Percentiles rank a stretch among this genome's conserved stretches.
Conservation (phyloP, 805 yeast genomes). For the Millerozyma acaciae region DNA sequence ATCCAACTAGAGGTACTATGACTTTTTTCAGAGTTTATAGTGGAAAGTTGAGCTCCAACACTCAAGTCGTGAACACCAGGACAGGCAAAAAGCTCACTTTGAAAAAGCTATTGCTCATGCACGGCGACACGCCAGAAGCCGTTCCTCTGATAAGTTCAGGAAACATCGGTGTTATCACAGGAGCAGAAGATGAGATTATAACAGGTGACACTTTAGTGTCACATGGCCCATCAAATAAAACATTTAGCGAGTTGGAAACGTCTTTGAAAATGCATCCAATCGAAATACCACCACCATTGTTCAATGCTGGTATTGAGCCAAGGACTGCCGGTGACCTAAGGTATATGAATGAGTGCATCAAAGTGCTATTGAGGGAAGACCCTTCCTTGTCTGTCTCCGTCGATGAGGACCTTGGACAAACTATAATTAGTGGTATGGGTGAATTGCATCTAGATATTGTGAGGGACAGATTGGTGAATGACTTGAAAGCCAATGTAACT, state of each 20-base stretch:
- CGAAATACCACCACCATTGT: constrained; percentile 86
- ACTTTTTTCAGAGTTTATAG: constrained; percentile 85
- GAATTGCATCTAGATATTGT: constrained; percentile 92
- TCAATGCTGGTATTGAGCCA: constrained; percentile 82
- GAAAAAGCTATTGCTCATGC: constrained; percentile 73
- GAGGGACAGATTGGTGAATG: constrained; percentile 70
- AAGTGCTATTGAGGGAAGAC: constrained; percentile 73
- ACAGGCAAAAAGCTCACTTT: constrained; percentile 64
- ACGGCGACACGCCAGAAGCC: constrained; percentile 81
- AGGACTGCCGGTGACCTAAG: constrained; percentile 75
- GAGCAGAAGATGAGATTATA: constrained; percentile 59
- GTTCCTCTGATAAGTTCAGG: constrained; percentile 65
- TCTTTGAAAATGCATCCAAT: constrained; percentile 66
- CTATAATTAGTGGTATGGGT: constrained; percentile 93
- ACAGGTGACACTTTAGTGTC: constrained; percentile 91
- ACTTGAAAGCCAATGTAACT: constrained; percentile 76
- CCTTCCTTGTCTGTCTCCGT: constrained; percentile 73
- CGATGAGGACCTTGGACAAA: constrained; percentile 87
- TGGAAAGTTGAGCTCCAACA: constrained; percentile 64
- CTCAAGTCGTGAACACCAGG: constrained; percentile 63
- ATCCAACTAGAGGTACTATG: constrained; percentile 77
- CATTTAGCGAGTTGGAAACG: constrained; percentile 42
- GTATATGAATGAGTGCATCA: constrained; percentile 66
- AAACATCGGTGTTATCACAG: constrained; percentile 86
- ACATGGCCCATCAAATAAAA: constrained; percentile 44